Evolutionary conservation across 148 eudicot species (phyloP), one percentile per base, ranked within the genome.

Genomic region (Spergularia marina): DNA sequence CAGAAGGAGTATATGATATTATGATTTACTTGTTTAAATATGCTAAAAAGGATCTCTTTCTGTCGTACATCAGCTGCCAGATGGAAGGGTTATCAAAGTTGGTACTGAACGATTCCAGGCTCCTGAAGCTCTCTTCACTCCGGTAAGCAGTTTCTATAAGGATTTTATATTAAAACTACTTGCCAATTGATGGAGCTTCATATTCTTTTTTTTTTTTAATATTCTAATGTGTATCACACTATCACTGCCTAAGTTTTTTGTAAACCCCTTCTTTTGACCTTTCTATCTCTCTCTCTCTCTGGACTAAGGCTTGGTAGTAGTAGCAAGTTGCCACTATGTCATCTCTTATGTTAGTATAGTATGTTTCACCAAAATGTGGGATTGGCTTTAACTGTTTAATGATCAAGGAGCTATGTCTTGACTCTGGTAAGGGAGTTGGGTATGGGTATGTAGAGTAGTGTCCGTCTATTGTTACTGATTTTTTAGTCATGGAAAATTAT

Each of bases 101-200:
- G 98, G 97, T 69, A 95, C 97, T 11, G 98, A 95, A 76, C 73
- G 98, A 68, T 95, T 95, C 84, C 98, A 95, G 85, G 98, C 98
- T 71, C 97, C 98, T 74, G 98, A 95, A 84, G 98, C 97, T 71
- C 97, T 95, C 44, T 95, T 95, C 83, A 90, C 97, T 76, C 98
- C 98, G 12, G 98, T 95, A 81, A 90, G 96, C 74, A 53, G 21
- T 13, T 39, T 34, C 52, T 73, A 66, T 58, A 66, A 65, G 21
- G 44, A 70, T 47, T 75, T 70, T 12, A 49, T 66, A 34, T 8
- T 41, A 18, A 65, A 30, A 30, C 10, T 71, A 64, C 44, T 12
- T 16, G 55, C 25, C 68, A 20, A 25, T 67, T 74, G 36, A 30
- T 3, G 2, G 36, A 30, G 4, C 4, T 30, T 30, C 36, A 30